Evolutionary conservation across 1,284 basidiomycete species (phyloP).

Genomic region (Tranzscheliella williamsii): DNA sequence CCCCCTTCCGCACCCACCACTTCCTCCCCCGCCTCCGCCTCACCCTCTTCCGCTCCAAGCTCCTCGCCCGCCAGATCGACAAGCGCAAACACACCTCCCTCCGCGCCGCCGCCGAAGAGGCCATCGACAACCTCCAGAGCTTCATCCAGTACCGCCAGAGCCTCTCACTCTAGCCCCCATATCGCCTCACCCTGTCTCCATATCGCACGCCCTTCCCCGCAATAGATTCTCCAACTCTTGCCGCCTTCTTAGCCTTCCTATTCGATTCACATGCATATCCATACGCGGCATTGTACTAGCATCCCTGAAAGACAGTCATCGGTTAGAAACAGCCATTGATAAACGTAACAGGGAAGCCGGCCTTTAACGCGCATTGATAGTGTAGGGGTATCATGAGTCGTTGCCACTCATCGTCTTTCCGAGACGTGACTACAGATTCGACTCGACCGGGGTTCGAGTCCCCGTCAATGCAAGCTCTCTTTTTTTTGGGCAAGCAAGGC

Average conservation of each 20-base stretch:
- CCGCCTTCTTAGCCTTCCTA: too few relatives aligned
- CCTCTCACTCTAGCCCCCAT: slow-evolving; percentile 7
- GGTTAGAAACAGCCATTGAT: too few relatives aligned
- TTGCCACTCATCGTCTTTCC: slow-evolving; percentile 30
- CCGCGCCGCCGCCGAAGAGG: slow-evolving; percentile 64
- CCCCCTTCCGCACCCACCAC: slow-evolving; percentile 68
- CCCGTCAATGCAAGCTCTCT: slow-evolving; percentile 42
- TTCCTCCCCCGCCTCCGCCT: slow-evolving; percentile 4
- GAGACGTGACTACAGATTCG: slow-evolving; percentile 23
- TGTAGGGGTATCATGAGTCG: slow-evolving; percentile 44
- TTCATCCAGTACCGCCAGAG: slow-evolving; percentile 78
- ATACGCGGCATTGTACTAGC: too few relatives aligned
- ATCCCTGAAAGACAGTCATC: too few relatives aligned
- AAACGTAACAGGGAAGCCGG: too few relatives aligned
- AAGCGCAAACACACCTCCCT: slow-evolving; percentile 63
- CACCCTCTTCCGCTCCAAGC: slow-evolving; percentile 20
- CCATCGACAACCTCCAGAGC: slow-evolving; percentile 77
- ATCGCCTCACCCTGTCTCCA: too few relatives aligned
- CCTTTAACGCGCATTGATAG: slow-evolving; percentile 27
- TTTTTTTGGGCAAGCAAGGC: too few relatives aligned
- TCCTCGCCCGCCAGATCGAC: slow-evolving; percentile 61
- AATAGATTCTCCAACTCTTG: too few relatives aligned
- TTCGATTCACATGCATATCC: too few relatives aligned
- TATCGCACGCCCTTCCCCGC: too few relatives aligned
- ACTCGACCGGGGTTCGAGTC: slow-evolving; percentile 50